These are phyloP conservation scores for Westerdykella ornata DNA, from an alignment of 2,329 filamentous ascomycete species.

Conservation along the genomic window DNA sequence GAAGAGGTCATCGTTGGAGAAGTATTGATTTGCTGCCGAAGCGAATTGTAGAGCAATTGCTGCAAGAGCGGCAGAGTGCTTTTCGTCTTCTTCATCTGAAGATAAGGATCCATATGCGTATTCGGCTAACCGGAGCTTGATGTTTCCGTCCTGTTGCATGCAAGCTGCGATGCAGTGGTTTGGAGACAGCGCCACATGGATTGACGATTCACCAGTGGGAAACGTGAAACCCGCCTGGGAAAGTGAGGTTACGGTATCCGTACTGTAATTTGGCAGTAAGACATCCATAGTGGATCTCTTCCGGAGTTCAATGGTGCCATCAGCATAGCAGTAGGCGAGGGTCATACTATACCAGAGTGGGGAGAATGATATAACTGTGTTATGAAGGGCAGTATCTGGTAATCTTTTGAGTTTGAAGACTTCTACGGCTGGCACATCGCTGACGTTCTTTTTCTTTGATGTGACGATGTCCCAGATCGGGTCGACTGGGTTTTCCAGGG, in stretches of 20 bases:
- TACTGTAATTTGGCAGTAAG: slow-evolving; percentile 58
- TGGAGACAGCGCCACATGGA: slow-evolving; percentile 44
- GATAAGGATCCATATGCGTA: slow-evolving; percentile 32
- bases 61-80: slow-evolving; percentile 36
- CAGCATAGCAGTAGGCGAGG: slow-evolving; percentile 66
- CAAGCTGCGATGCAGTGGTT: slow-evolving; percentile 44
- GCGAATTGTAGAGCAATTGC: slow-evolving; percentile 40
- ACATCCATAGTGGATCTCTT: slow-evolving; percentile 67
- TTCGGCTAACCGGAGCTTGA: slow-evolving; percentile 40
- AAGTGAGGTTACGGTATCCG: slow-evolving; percentile 61
- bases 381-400: slow-evolving; percentile 62
- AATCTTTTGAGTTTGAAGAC: slow-evolving; percentile 47
- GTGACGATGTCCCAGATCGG: slow-evolving; percentile 71
- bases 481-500: slow-evolving; percentile 58
- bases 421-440: slow-evolving; percentile 28
- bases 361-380: slow-evolving; percentile 62
- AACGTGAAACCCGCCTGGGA: slow-evolving; percentile 74
- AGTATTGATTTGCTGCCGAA: slow-evolving; percentile 40
- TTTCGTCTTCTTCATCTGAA: slow-evolving; percentile 24
- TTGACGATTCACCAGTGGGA: slow-evolving; percentile 53
- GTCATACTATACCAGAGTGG: slow-evolving; percentile 64
- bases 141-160: slow-evolving; percentile 39
- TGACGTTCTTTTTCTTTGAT: slow-evolving; percentile 53
- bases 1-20: slow-evolving; percentile 46
- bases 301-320: slow-evolving; percentile 74